A percentile compares a stretch with the other conserved stretches of the same genome.
Conservation (phyloP, 2,329 filamentous ascomycete genomes). For the Ascochyta clinopodiicola region DNA sequence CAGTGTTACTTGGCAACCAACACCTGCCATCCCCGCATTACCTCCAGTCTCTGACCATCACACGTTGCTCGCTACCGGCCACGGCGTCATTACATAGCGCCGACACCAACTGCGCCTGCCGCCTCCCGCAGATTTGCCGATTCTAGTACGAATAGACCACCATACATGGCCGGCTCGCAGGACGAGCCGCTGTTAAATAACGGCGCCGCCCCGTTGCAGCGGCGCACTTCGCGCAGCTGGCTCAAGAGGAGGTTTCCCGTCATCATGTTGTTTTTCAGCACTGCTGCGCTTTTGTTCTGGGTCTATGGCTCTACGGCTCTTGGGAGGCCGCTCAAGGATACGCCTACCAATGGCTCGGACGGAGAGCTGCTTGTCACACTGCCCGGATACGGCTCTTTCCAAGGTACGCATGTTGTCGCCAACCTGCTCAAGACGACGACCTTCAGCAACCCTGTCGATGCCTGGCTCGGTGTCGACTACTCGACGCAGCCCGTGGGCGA, state of each 20-base stretch:
- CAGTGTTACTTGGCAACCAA: not conserved
- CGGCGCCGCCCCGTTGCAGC: slow-evolving; percentile 7
- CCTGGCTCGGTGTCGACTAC: slow-evolving; percentile 59
- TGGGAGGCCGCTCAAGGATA: slow-evolving; percentile 1
- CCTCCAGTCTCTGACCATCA: slow-evolving; percentile 15
- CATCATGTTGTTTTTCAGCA: slow-evolving; percentile 30
- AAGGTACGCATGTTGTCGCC: slow-evolving; percentile 47
- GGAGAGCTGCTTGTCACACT: slow-evolving; percentile 38
- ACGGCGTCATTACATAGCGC: slow-evolving; percentile 8
- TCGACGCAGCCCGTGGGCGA: slow-evolving; percentile 51
- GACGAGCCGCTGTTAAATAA: slow-evolving; percentile 17
- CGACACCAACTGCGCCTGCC: slow-evolving; percentile 6
- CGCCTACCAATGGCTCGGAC: slow-evolving; percentile 19
- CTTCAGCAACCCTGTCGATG: slow-evolving; percentile 50
- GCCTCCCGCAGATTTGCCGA: slow-evolving; percentile 7
- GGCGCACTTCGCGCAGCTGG: slow-evolving; percentile 20
- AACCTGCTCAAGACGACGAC: slow-evolving; percentile 41
- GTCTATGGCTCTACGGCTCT: slow-evolving; percentile 24
- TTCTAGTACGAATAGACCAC: not conserved
- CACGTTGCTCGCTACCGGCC: slow-evolving; percentile 11
- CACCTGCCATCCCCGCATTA: slow-evolving; percentile 16
- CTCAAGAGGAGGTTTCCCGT: slow-evolving; percentile 23
- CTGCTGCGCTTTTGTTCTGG: slow-evolving; percentile 30
- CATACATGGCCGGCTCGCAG: slow-evolving; percentile 16
- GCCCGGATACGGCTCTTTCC: slow-evolving; percentile 52